These are phyloP conservation scores for Ogataea pini DNA, from an alignment of 805 yeast species.

Conservation along the genomic window DNA sequence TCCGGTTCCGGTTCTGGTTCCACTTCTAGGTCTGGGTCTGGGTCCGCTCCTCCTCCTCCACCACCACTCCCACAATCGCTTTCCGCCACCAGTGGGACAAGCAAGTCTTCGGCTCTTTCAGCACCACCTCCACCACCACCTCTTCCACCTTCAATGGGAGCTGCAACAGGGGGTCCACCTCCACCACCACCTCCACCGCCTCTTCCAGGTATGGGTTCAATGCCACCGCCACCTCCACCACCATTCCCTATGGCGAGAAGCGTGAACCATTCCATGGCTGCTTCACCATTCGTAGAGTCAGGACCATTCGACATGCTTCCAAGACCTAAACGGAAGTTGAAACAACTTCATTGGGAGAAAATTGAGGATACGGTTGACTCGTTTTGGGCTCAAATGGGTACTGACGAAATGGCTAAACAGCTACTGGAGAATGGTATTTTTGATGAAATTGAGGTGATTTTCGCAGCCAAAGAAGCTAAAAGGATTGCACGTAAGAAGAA, in stretches of 20 bases:
- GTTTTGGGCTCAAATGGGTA: conserved; percentile 75
- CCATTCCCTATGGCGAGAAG: conserved; percentile 14
- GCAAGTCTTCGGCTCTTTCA: conserved; percentile 9
- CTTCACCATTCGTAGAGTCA: conserved; percentile 29
- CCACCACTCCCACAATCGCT: conserved; percentile 24
- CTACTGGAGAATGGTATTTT: conserved; percentile 77
- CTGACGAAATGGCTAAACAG: conserved; percentile 58
- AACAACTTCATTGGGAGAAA: conserved; percentile 97
- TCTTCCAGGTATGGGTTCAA: conserved; percentile 22
- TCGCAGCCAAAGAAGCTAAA: conserved; percentile 77
- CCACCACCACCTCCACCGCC: conserved; percentile 32
- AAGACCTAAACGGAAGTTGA: conserved; percentile 74
- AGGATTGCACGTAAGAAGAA: conserved; percentile 48
- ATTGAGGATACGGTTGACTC: conserved; percentile 82
- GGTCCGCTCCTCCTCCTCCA: conserved; percentile 36
- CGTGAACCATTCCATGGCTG: conserved; percentile 12
- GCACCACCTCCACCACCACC: conserved; percentile 28
- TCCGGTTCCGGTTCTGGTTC: not conserved
- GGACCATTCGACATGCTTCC: conserved; percentile 53
- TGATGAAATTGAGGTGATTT: conserved; percentile 79
- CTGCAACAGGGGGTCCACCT: conserved; percentile 25
- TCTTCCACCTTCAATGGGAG: conserved; percentile 18
- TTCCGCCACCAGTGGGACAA: not conserved
- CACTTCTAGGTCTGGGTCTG: not conserved
- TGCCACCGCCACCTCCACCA: conserved; percentile 37